Conservation (phyloP, 1,284 basidiomycete species). For the Apiotrichum laibachii region DNA sequence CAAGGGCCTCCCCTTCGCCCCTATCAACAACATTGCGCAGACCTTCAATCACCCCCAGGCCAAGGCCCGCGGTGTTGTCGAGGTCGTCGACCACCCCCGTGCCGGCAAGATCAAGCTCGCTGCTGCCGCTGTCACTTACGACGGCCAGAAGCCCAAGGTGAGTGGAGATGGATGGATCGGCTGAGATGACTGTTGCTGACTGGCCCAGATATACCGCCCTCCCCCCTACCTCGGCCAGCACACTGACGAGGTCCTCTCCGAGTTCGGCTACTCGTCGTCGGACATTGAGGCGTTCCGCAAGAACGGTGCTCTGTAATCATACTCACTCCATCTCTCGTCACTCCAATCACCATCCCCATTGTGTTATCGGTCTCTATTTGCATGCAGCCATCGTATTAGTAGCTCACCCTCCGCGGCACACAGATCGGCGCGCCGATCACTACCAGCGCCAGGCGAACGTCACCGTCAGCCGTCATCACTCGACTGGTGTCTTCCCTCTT, state of each 20-base stretch:
- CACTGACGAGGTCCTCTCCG: constrained; percentile 70
- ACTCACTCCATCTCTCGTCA: neutral
- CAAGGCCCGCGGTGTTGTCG: constrained; percentile 60
- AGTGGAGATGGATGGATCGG: neutral
- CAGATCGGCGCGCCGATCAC: too few relatives aligned
- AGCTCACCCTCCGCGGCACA: neutral
- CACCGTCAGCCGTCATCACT: too few relatives aligned
- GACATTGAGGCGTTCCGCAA: constrained; percentile 64
- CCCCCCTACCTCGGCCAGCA: constrained; percentile 84
- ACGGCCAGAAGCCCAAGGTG: constrained; percentile 62
- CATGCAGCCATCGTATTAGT: neutral
- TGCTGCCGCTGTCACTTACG: constrained; percentile 81
- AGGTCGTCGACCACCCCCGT: constrained; percentile 70
- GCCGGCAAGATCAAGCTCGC: constrained; percentile 82
- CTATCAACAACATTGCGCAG: constrained; percentile 86
- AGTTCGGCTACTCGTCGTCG: constrained; percentile 63
- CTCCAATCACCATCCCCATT: neutral
- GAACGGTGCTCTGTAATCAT: constrained; percentile 47
- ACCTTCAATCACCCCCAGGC: constrained; percentile 92
- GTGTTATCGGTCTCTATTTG: neutral
- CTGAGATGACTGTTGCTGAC: neutral
- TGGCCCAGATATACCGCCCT: constrained; percentile 66
- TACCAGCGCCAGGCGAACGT: too few relatives aligned
- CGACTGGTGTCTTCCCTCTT: too few relatives aligned
- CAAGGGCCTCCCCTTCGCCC: constrained; percentile 77